Base-by-base conservation (phyloP, 805 yeast species). In the Kodamaea hsintzibuensis region DNA sequence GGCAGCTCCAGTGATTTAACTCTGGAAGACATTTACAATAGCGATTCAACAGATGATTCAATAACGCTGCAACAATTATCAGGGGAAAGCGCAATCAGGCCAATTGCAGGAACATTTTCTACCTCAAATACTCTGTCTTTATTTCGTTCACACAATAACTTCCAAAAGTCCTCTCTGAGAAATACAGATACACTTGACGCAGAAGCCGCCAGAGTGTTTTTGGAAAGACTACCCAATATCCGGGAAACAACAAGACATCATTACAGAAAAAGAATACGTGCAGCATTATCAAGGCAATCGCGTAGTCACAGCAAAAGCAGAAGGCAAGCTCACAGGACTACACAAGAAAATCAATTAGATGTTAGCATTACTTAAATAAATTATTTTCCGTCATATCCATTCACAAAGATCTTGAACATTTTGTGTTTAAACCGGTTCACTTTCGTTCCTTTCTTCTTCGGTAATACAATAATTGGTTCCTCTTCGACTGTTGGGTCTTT, bases 371-470 rank as follows among this genome's bases (percentile, higher is more conserved):
- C 17, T 14, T 40, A 40, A 40, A 40, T 40, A 40, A 40, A 40
- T 40, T 40, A 40, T 10, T n/a, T n/a, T n/a, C 25, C 25, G 4
- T 40, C 44, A 13, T 40, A 40, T 19, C 42, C 57, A 51, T 66
- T 70, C 19, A 73, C 60, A 51, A 73, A 73, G 50, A 67, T 69
- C 56, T 71, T 73, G 59, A 64, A 64, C 49, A 65, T 55, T 50
- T 52, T 58, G 46, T 60, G 56, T 45, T 57, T 64, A 57, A 65
- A 62, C 48, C 55, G 51, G 47, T 57, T 50, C 2, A 55, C 48
- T 48, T 59, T 60, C 47, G 62, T 60, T 3, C 22, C 43, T 43
- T 53, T 43, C 27, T 55, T 51, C 19, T 45, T 45, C 12, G 47
- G 42, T n/a, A 47, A 19, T 5, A 38, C 44, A 4, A 18, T 33